Conservation (phyloP, 2,329 filamentous ascomycete species). For the Xylogone sp. region DNA sequence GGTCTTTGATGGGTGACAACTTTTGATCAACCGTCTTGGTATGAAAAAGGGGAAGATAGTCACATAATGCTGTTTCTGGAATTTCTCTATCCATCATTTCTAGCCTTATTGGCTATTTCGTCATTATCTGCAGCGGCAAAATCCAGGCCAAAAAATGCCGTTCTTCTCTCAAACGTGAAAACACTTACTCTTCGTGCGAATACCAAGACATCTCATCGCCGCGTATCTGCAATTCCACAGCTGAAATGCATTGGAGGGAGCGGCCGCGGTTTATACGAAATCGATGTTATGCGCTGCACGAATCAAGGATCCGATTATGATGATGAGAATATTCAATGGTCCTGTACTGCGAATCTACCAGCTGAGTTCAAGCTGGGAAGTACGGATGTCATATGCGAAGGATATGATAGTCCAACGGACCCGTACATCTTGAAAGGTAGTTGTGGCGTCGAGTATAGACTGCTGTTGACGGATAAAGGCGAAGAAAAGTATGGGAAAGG, state of each 20-base stretch:
- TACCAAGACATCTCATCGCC: constrained; percentile 68
- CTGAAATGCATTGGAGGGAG: constrained; percentile 70
- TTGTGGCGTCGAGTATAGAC: constrained; percentile 85
- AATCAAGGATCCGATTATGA: constrained; percentile 82
- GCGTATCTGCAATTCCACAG: constrained; percentile 72
- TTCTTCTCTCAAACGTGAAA: constrained; percentile 65
- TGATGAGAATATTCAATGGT: constrained; percentile 83
- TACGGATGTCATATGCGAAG: constrained; percentile 91
- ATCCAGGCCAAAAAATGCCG: constrained; percentile 35
- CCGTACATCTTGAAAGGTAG: constrained; percentile 86
- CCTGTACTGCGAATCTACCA: constrained; percentile 65
- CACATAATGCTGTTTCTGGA: constrained; percentile 17
- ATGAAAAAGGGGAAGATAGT: too few relatives aligned
- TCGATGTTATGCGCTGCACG: constrained; percentile 84
- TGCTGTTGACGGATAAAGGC: constrained; percentile 74
- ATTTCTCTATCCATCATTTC: constrained; percentile 18
- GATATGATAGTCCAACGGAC: constrained; percentile 73
- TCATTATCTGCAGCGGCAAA: constrained; percentile 17
- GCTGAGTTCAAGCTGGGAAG: constrained; percentile 67
- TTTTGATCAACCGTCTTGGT: too few relatives aligned
- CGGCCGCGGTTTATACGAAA: constrained; percentile 62
- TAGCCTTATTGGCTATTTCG: constrained; percentile 19
- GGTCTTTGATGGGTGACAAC: too few relatives aligned
- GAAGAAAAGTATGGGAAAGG: constrained; percentile 60
- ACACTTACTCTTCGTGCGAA: constrained; percentile 72